Percentiles rank a stretch among this genome's conserved stretches.
Conservation (phyloP, 75 land plant species). For the Adiantum capillusveneris region DNA sequence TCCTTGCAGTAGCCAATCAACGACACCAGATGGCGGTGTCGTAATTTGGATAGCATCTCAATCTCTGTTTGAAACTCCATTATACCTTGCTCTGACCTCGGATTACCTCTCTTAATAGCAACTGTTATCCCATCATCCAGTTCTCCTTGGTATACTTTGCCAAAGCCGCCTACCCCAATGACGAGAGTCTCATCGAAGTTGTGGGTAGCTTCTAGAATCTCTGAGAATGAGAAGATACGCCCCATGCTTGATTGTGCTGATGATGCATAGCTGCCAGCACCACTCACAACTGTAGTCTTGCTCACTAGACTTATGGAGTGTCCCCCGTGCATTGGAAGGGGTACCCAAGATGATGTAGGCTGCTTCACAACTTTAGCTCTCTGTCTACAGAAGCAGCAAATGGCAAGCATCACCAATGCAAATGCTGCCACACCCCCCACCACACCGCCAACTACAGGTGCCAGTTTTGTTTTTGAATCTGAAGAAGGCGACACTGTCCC, state of each 20-base stretch:
- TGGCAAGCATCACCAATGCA: not conserved
- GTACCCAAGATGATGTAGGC: constrained; percentile 17
- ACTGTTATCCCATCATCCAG: constrained; percentile 63
- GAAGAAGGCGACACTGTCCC: not conserved
- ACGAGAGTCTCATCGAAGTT: constrained; percentile 52
- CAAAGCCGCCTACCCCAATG: constrained; percentile 89
- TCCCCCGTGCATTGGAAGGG: constrained; percentile 12
- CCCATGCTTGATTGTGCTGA: constrained; percentile 35
- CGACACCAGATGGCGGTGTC: constrained; percentile 63
- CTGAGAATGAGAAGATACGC: constrained; percentile 50
- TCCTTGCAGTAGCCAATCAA: constrained; percentile 68
- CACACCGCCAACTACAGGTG: constrained; percentile 10
- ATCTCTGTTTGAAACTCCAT: constrained; percentile 64
- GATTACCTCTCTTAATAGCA: constrained; percentile 62
- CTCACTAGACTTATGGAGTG: constrained; percentile 7
- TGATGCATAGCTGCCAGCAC: constrained; percentile 24
- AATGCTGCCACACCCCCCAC: constrained; percentile 16
- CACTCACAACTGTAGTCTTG: constrained; percentile 12
- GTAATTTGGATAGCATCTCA: constrained; percentile 55
- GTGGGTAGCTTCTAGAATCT: constrained; percentile 66
- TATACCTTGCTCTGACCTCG: constrained; percentile 59
- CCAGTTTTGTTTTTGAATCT: not conserved
- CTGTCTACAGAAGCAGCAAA: constrained; percentile 11
- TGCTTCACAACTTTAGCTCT: constrained; percentile 10
- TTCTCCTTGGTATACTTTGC: constrained; percentile 63